Evolutionary conservation across 352 stramenopile species (phyloP).

Genomic region (Phytopythium aichiense): DNA sequence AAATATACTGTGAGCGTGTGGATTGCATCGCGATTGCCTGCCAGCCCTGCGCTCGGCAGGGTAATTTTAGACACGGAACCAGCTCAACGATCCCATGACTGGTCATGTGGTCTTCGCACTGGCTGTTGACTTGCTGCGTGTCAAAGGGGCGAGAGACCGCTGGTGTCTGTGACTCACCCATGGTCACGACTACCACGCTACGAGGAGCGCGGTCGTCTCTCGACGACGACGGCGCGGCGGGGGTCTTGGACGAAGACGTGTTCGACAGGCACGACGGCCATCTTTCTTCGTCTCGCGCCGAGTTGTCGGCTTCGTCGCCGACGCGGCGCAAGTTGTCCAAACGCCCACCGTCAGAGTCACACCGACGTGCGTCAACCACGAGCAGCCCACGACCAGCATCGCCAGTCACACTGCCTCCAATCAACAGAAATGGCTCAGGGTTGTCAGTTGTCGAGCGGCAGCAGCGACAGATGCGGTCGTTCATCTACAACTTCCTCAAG

Average conservation of each 20-base stretch:
- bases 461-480: conserved; percentile 83
- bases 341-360: background rate
- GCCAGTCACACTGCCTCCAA: conserved; percentile 1
- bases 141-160: background rate
- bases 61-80: conserved; percentile 1
- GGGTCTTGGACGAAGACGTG: background rate
- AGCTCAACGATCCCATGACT: background rate
- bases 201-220: background rate
- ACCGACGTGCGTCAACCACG: background rate
- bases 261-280: background rate
- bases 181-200: background rate
- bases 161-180: background rate
- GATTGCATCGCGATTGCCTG: background rate
- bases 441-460: conserved; percentile 57
- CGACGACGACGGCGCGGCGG: background rate
- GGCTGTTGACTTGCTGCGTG: background rate
- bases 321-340: conserved; percentile 3
- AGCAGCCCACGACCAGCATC: conserved; percentile 11
- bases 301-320: background rate
- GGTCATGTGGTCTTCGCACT: background rate
- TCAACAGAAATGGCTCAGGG: background rate
- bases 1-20: background rate
- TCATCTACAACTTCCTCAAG: conserved; percentile 89
- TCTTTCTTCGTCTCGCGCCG: background rate
- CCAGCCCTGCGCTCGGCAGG: background rate